Evolutionary conservation across 305 asterid genomes (phyloP).

Genomic region (Fraxinus paxiana): DNA sequence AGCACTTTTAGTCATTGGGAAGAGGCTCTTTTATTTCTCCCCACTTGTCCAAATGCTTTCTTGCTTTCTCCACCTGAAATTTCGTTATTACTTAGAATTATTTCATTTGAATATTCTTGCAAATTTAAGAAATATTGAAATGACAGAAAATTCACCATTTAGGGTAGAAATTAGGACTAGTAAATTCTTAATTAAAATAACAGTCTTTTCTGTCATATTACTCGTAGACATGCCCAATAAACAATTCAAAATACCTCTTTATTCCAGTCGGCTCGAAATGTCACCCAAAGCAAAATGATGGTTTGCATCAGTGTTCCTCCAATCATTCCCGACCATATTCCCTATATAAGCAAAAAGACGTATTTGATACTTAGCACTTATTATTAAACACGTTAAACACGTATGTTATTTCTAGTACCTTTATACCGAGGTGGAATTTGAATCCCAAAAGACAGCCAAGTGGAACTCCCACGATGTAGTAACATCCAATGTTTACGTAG

Average conservation of each 20-base stretch:
- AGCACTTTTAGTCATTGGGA: neutral
- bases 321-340: constrained; percentile 84
- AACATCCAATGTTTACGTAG: constrained; percentile 48
- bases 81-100: neutral
- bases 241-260: constrained; percentile 47
- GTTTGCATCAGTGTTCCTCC: constrained; percentile 88
- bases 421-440: constrained; percentile 39
- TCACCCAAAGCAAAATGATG: constrained; percentile 62
- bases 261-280: constrained; percentile 63
- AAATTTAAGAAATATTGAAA: neutral
- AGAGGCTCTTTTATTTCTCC: neutral
- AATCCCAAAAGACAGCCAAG: constrained; percentile 53
- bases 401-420: constrained; percentile 26
- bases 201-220: neutral
- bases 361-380: neutral
- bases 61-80: constrained; percentile 55
- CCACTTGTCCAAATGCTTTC: neutral
- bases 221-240: neutral
- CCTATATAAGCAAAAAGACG: constrained; percentile 31
- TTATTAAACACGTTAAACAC: neutral
- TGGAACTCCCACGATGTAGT: constrained; percentile 52
- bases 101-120: neutral
- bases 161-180: neutral
- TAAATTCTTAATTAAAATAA: neutral
- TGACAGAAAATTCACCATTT: neutral